Base-by-base conservation (phyloP, 1,284 basidiomycete genomes). In the Cronartium quercuum region DNA sequence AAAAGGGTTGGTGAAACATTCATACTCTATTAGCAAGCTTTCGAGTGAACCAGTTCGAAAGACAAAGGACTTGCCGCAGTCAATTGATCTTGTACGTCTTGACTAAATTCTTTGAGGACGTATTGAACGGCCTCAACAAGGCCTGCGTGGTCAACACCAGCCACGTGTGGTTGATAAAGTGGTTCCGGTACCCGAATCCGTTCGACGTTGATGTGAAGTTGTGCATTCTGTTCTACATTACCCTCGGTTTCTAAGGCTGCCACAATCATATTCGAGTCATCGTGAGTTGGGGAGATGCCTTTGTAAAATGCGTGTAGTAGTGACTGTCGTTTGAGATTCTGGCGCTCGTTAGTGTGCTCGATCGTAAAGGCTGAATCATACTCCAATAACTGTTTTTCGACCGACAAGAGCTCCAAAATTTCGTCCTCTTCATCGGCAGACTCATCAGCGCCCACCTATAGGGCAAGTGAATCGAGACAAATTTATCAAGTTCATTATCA, bases 401-500 rank as follows among this genome's bases (percentile, higher is more conserved):
- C 85, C 0, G 85, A 80, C 60, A 89, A 86, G 10, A 98, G 85
- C 61, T 88, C 86, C 6, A 84, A 84, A 38, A 91, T 82, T 79
- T 98, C 94, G 1, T 98, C 95, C 80, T 97, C 95, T 83, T 98
- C 95, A 75, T 96, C 94, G 0, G 93, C 94, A 0, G 92, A 94
- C n/a, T 88, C 88, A 1, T 90, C 90, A 0, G 89, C 88, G 2
- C 87, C 89, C 78, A 91, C 92, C 37, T 51, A 10, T 6, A 4
- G 6, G 3, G 41, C 37, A 37, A 21, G 38, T 10, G 42, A 58
- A 21, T 40, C 60, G 66, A 37, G n/a, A 24, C 34, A 42, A 35
- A 35, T 47, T 1, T 1, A 10, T 44, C 40, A 21, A 29, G n/a
- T 61, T 24, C 3, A 4, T 12, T n/a, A 15, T 13, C 55, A 34